Conservation (phyloP, 208 protist genomes). For the Wallacemonas rigidus region DNA sequence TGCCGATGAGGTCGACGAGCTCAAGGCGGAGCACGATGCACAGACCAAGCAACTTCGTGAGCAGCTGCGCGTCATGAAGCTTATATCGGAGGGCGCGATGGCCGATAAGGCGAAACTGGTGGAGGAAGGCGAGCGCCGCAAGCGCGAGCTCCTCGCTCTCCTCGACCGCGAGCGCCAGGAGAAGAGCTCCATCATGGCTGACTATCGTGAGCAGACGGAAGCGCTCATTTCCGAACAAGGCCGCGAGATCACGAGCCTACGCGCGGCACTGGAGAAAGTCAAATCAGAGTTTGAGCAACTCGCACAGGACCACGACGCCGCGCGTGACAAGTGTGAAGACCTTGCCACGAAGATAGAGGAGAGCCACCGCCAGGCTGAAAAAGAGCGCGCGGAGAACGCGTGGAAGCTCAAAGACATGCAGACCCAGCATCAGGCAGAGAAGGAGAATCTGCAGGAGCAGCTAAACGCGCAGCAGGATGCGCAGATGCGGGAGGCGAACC, state of each 20-base stretch:
- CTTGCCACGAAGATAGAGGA: constrained; percentile 43
- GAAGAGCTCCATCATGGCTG: constrained; percentile 86
- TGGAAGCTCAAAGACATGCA: constrained; percentile 48
- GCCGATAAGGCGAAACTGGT: constrained; percentile 61
- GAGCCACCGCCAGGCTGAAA: constrained; percentile 35
- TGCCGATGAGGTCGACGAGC: constrained; percentile 39
- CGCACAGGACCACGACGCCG: constrained; percentile 37
- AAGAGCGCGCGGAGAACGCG: constrained; percentile 48
- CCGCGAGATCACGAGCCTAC: constrained; percentile 77
- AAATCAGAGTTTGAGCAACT: constrained; percentile 55
- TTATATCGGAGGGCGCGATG: constrained; percentile 71
- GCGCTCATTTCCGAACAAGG: constrained; percentile 85
- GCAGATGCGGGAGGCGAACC: constrained; percentile 35
- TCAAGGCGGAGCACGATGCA: constrained; percentile 62
- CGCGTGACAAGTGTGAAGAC: constrained; percentile 34
- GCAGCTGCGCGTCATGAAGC: constrained; percentile 78
- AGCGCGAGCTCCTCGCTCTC: constrained; percentile 69
- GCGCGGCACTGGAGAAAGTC: constrained; percentile 47
- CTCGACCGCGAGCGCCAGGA: constrained; percentile 84
- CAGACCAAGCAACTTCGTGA: constrained; percentile 76
- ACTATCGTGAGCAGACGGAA: constrained; percentile 90
- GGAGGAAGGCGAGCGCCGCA: constrained; percentile 63
- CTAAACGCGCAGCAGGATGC: constrained; percentile 50
- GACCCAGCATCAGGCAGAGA: constrained; percentile 38
- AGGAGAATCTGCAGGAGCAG: constrained; percentile 44